phyloP scores from a whole-genome alignment of 1,284 basidiomycete species.

The Ceratobasidium sp. region DNA sequence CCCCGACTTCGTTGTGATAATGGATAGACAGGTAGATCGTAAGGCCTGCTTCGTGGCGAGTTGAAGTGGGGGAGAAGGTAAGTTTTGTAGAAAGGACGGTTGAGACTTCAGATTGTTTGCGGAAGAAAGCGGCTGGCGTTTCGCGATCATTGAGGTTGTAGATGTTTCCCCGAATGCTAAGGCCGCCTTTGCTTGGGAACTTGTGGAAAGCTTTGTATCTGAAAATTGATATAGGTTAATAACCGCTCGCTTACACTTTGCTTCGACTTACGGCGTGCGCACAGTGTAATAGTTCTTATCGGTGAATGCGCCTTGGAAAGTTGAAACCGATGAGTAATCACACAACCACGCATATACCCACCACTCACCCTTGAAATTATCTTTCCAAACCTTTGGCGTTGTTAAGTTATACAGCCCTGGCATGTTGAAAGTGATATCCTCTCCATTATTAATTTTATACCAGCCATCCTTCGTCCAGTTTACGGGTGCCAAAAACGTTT shows the following conservation, averaged over 20 bases:
- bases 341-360: background rate
- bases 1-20: conserved; percentile 43
- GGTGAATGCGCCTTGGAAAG: background rate
- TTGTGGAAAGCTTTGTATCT: conserved; percentile 40
- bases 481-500: conserved; percentile 45
- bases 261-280: conserved; percentile 42
- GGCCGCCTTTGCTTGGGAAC: conserved; percentile 35
- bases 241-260: background rate
- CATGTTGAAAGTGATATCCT: conserved; percentile 44
- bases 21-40: conserved; percentile 42
- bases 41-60: conserved; percentile 41
- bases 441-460: conserved; percentile 43
- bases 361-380: conserved; percentile 41
- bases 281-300: conserved; percentile 45
- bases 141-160: conserved; percentile 46
- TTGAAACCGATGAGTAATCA: no score
- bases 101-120: conserved; percentile 41
- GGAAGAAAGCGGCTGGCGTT: conserved; percentile 46
- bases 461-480: conserved; percentile 45
- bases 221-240: background rate
- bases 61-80: conserved; percentile 38
- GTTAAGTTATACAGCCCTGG: conserved; percentile 45
- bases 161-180: conserved; percentile 43
- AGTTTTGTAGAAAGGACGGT: conserved; percentile 34
- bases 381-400: conserved; percentile 39